phyloP scores from a whole-genome alignment of 208 protist species.

The Leishmania lainsoni region DNA sequence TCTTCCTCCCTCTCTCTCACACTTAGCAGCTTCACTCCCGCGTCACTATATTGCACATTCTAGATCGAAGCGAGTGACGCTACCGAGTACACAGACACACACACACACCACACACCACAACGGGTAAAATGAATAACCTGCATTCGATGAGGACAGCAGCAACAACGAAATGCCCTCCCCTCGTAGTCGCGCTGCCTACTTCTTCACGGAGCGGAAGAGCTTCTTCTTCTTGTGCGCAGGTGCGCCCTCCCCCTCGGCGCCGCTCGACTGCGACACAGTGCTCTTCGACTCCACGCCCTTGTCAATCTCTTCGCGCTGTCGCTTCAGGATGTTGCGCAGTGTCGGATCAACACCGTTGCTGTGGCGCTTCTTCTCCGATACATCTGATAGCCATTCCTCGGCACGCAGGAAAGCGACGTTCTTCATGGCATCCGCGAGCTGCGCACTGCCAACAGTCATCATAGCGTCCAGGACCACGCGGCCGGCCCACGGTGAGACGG shows the following conservation, averaged over 20 bases:
- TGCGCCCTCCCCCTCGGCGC: not conserved
- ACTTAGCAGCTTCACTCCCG: not conserved
- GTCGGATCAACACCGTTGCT: constrained; percentile 72
- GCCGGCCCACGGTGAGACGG: constrained; percentile 86
- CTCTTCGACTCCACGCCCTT: constrained; percentile 31
- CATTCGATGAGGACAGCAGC: not conserved
- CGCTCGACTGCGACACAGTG: constrained; percentile 3
- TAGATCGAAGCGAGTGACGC: not conserved
- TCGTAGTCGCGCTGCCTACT: constrained; percentile 25
- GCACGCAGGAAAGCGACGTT: constrained; percentile 85
- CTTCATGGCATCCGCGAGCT: constrained; percentile 76
- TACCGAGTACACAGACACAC: not conserved
- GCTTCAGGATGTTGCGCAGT: constrained; percentile 69
- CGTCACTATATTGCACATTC: not conserved
- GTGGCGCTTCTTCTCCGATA: constrained; percentile 50
- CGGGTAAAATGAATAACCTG: not conserved
- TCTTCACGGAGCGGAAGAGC: constrained; percentile 75
- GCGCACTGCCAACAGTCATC: constrained; percentile 59
- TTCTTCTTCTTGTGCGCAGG: constrained; percentile 60
- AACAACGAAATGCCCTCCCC: not conserved
- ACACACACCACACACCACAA: constrained; percentile 1
- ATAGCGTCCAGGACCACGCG: constrained; percentile 88
- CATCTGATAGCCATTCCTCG: constrained; percentile 80
- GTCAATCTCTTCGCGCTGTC: constrained; percentile 56
- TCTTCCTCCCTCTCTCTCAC: not conserved